phyloP scores from a whole-genome alignment of 2,329 filamentous ascomycete species.

The Dactylellina haptotyla region DNA sequence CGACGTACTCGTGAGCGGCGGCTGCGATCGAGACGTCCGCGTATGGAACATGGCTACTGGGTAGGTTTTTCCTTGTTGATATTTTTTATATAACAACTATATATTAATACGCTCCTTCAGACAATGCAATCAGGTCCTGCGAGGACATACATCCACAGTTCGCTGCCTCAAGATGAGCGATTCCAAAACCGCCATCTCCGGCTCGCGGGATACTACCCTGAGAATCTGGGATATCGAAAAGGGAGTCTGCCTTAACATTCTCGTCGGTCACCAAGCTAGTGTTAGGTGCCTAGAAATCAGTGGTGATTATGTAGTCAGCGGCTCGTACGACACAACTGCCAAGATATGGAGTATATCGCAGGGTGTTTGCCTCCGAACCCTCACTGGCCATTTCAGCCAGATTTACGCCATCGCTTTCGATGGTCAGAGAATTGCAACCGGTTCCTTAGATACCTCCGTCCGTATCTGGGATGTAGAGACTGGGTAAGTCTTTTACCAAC shows the following conservation, averaged over 20 bases:
- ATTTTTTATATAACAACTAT: neutral
- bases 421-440: slow-evolving; percentile 89
- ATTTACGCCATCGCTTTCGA: slow-evolving; percentile 99
- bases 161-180: slow-evolving; percentile 98
- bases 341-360: slow-evolving; percentile 98
- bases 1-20: slow-evolving; percentile 92
- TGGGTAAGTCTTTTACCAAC: slow-evolving; percentile 70
- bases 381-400: slow-evolving; percentile 95
- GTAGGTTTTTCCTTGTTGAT: slow-evolving; percentile 66
- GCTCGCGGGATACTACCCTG: slow-evolving; percentile 91
- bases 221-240: slow-evolving; percentile 93
- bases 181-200: slow-evolving; percentile 90
- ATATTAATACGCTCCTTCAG: slow-evolving; percentile 63
- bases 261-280: slow-evolving; percentile 94
- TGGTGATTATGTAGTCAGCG: slow-evolving; percentile 95
- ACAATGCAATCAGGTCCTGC: slow-evolving; percentile 79
- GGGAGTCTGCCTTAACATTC: slow-evolving; percentile 87
- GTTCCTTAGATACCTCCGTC: slow-evolving; percentile 94
- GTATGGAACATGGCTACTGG: slow-evolving; percentile 97
- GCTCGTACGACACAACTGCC: slow-evolving; percentile 96
- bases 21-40: slow-evolving; percentile 93
- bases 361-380: slow-evolving; percentile 86
- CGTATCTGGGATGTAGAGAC: slow-evolving; percentile 93
- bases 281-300: slow-evolving; percentile 95
- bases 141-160: slow-evolving; percentile 95